A percentile compares a stretch with the other conserved stretches of the same genome.
Conservation (phyloP, 2,329 filamentous ascomycete genomes). For the Diaporthe nobilis region DNA sequence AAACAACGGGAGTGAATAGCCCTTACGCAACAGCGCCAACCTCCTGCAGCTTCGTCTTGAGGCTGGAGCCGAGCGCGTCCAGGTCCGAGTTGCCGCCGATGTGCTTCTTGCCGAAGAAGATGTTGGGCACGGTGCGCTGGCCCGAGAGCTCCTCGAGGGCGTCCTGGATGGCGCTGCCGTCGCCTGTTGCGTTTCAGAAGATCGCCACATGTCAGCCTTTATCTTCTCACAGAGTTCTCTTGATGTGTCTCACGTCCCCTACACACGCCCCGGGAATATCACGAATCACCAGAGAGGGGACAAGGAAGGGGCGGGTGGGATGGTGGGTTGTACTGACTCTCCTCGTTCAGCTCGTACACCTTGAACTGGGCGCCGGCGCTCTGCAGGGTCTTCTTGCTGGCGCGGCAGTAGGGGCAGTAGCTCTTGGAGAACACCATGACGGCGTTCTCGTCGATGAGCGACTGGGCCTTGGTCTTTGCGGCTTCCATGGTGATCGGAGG, state of each 20-base stretch:
- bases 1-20: background rate
- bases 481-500: conserved; percentile 82
- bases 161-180: conserved; percentile 85
- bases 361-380: conserved; percentile 80
- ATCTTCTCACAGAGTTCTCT: conserved; percentile 33
- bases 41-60: conserved; percentile 63
- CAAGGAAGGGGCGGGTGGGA: background rate
- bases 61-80: conserved; percentile 71
- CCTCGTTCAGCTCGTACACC: conserved; percentile 86
- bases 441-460: conserved; percentile 89
- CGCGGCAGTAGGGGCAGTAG: conserved; percentile 93
- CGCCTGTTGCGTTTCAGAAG: conserved; percentile 66
- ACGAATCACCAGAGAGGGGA: background rate
- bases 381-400: conserved; percentile 82
- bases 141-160: conserved; percentile 84
- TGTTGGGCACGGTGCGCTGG: conserved; percentile 94
- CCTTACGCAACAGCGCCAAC: conserved; percentile 61
- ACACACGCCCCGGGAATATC: too few species aligned
- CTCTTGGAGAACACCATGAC: conserved; percentile 98
- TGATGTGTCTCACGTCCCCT: conserved; percentile 35
- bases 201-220: background rate
- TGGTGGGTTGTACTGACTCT: conserved; percentile 71
- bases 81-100: conserved; percentile 97
- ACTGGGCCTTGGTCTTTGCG: conserved; percentile 85
- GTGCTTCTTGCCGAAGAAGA: conserved; percentile 91